Conservation (phyloP, 306 rosid genomes). For the Arachis hypogaea region DNA sequence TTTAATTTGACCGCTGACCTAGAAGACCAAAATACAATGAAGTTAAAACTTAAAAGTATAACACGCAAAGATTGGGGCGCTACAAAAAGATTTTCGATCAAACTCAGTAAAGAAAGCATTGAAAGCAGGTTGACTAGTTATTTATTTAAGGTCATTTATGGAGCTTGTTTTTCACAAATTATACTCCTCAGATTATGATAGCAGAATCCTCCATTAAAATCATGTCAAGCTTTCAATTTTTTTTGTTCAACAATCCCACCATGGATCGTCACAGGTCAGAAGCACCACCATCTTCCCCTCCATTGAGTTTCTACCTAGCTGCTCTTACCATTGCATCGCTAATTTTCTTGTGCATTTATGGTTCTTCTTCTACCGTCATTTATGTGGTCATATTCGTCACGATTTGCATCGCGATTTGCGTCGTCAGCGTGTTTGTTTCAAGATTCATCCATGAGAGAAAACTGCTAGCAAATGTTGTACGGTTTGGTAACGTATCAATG, state of each 20-base stretch:
- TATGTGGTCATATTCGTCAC: not conserved
- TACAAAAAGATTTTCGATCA: no score
- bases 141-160: not conserved
- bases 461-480: not conserved
- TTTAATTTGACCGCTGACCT: no score
- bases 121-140: no score
- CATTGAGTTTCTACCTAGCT: not conserved
- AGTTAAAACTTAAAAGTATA: no score
- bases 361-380: conserved; percentile 8
- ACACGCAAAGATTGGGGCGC: no score
- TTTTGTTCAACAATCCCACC: not conserved
- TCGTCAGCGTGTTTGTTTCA: not conserved
- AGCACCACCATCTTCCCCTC: conserved; percentile 20
- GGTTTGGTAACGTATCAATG: conserved; percentile 4
- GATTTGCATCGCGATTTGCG: conserved; percentile 5
- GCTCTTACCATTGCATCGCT: conserved; percentile 2
- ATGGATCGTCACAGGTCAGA: conserved; percentile 18
- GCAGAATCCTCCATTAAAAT: not conserved
- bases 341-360: not conserved
- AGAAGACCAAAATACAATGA: no score
- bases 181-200: not conserved
- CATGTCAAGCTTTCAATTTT: not conserved
- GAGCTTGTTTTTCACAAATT: not conserved
- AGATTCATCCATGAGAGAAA: not conserved
- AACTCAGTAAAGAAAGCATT: no score